Base-by-base conservation (phyloP, 257 asterid genomes). In the Fraxinus cuspidata region DNA sequence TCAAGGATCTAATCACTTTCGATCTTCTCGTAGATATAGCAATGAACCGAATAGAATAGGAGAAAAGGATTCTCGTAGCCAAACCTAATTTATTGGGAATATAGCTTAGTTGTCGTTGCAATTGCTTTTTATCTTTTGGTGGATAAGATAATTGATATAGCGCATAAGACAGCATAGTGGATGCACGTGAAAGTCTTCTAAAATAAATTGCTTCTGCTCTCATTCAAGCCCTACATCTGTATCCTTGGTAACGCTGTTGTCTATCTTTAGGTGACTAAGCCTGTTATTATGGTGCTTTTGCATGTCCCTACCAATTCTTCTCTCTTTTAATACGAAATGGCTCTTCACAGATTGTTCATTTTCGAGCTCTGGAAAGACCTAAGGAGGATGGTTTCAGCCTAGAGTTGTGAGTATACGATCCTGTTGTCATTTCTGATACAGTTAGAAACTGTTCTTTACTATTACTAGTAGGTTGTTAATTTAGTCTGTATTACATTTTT, bases 351-450 rank as follows among this genome's bases (percentile, higher is more conserved):
- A 78, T 92, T 70, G 99, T 96, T 81, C 97, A 90, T 84, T 93
- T 96, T 80, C 94, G 99, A 77, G 85, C 92, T 70, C 83, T 95
- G 83, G 98, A 95, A 83, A 90, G 86, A 78, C 98, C 98, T 40
- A 95, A 93, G 88, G 98, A 93, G 82, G 97, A 95, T 77, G 99
- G 89, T 63, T 95, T 95, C 81, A 88, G 87, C 81, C 90, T 95
- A 37, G 99, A 95, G 87, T 82, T 95, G 99, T 95, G 86, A 90
- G 98, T 93, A 80, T 44, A 15, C 18, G 3, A 27, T 63, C 69
- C 35, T 10, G 6, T 63, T 63, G 16, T 63, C 69, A 63, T 63
- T 63, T 63, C 69, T 27, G 19, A 63, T 8, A 63, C 35, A 63
- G 69, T 66, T 38, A 42, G 42, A 56, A 69, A 73, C 68, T 70